These are phyloP conservation scores for Thalia dealbata DNA, from an alignment of 176 grass and related monocot genomes.

Conservation along the genomic window DNA sequence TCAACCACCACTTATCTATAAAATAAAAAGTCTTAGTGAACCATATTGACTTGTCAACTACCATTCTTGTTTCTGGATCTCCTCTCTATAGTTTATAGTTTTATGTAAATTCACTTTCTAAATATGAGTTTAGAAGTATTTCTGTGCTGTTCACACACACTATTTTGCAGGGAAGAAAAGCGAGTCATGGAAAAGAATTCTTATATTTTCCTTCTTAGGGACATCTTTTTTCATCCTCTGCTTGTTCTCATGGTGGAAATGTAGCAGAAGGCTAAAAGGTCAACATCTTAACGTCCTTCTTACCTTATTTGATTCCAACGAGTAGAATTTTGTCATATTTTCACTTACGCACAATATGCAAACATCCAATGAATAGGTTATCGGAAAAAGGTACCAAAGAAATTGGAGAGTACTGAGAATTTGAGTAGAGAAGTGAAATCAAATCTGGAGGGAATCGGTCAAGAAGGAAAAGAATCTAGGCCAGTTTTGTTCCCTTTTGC, in stretches of 20 bases:
- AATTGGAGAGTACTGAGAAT: neutral
- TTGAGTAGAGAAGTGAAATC: constrained; percentile 21
- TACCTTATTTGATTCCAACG: neutral
- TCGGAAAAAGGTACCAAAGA: neutral
- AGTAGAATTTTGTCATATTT: neutral
- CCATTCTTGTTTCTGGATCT: no score
- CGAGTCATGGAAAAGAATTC: constrained; percentile 32
- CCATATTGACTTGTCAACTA: no score
- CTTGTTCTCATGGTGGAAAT: constrained; percentile 60
- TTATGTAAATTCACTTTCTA: no score
- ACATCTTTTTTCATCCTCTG: constrained; percentile 46
- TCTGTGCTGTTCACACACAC: neutral
- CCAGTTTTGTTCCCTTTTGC: constrained; percentile 38
- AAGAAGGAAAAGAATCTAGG: constrained; percentile 37
- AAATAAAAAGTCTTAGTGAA: no score
- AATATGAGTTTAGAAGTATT: no score
- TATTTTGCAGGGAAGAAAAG: constrained; percentile 30
- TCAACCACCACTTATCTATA: no score
- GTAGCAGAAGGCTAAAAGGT: constrained; percentile 52
- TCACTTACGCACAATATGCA: neutral
- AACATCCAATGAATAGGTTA: neutral
- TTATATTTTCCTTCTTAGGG: constrained; percentile 27
- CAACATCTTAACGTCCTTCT: neutral
- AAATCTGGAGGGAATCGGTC: neutral
- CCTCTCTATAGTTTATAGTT: no score